phyloP scores from a whole-genome alignment of 352 stramenopile species.

The Globisporangium acanthophoron region DNA sequence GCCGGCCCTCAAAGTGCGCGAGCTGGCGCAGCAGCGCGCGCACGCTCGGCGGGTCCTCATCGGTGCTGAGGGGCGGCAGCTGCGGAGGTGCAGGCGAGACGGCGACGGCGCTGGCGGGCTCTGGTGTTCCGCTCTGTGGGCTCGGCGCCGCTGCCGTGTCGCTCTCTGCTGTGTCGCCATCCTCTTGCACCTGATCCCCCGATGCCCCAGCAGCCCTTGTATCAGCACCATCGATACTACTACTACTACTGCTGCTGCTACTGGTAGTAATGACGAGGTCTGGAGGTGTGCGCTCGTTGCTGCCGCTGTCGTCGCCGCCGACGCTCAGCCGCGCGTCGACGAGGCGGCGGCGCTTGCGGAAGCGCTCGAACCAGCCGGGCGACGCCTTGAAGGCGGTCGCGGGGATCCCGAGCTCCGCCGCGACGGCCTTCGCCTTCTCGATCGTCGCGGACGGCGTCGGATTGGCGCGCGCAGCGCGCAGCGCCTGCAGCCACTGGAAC shows the following conservation, averaged over 20 bases:
- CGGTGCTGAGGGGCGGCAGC: not conserved
- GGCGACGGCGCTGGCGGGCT: not conserved
- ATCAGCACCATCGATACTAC: too few species aligned
- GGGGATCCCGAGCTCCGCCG: conserved; percentile 9
- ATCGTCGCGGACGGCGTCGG: conserved; percentile 10
- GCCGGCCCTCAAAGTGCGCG: conserved; percentile 6
- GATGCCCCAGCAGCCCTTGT: not conserved
- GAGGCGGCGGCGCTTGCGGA: conserved; percentile 9
- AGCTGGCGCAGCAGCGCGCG: conserved; percentile 5
- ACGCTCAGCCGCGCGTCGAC: conserved; percentile 11
- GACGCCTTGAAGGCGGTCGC: conserved; percentile 11
- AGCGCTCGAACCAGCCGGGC: conserved; percentile 12
- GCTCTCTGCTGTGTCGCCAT: not conserved
- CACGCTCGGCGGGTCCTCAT: not conserved
- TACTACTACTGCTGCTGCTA: not conserved
- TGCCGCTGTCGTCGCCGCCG: conserved; percentile 3
- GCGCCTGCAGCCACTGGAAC: conserved; percentile 9
- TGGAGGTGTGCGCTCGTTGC: not conserved
- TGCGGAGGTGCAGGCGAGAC: not conserved
- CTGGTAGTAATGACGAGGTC: not conserved
- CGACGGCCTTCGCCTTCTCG: conserved; percentile 9
- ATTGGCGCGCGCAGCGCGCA: conserved; percentile 5
- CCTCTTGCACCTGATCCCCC: not conserved
- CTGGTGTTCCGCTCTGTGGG: not conserved
- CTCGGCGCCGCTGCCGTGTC: not conserved